Percentiles rank a stretch among this genome's conserved stretches.
phyloP scores from a whole-genome alignment of 352 stramenopile species.

The Thraustochytrium sp. region DNA sequence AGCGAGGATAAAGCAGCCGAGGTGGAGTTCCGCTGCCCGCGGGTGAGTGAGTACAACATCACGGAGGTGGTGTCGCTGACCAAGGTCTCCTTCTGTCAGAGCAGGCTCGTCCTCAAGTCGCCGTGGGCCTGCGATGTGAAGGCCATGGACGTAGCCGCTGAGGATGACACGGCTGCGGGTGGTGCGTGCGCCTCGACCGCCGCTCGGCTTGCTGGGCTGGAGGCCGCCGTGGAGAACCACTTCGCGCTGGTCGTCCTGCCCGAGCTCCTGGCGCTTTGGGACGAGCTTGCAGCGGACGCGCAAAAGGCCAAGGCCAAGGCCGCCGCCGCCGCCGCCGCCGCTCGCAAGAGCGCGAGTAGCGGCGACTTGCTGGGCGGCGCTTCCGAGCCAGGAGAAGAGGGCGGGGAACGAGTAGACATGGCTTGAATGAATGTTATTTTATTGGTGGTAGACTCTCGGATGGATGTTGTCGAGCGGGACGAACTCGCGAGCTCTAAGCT shows the following conservation, averaged over 20 bases:
- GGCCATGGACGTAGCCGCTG: not conserved
- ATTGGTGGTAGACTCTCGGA: no score
- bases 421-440: no score
- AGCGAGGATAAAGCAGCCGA: not conserved
- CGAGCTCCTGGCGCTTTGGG: not conserved
- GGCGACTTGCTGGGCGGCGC: no score
- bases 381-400: no score
- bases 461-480: no score
- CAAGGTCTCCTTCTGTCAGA: not conserved
- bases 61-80: not conserved
- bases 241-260: conserved; percentile 8
- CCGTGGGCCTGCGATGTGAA: conserved; percentile 9
- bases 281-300: no score
- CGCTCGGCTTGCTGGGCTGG: not conserved
- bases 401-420: no score
- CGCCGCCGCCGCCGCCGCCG: no score
- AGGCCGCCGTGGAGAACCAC: not conserved
- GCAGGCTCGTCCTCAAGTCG: not conserved
- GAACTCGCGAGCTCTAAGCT: no score
- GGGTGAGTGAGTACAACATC: not conserved
- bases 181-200: not conserved
- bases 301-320: no score
- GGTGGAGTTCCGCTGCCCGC: not conserved
- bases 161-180: no score
- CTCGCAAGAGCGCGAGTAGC: no score